Base-by-base conservation (phyloP, 257 asterid species). In the Solanum pinnatisectum region DNA sequence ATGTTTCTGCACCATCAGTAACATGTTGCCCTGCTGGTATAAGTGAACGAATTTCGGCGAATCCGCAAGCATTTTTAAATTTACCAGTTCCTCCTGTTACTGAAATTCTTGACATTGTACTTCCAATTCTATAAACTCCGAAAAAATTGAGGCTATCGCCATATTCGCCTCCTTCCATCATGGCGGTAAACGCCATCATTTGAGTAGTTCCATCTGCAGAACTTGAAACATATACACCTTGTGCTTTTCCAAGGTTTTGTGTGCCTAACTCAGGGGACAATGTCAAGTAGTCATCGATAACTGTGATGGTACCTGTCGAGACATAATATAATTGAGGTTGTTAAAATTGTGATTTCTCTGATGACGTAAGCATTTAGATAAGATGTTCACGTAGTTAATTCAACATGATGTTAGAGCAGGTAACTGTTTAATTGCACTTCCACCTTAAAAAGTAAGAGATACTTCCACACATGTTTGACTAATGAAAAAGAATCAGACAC, bases 111-210 rank as follows among this genome's bases (percentile, higher is more conserved):
- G 94, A 92, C 92, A 89, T 90, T 60, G 92, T 78, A 32, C 94
- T 92, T 78, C 92, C 92, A 10, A 92, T 90, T 88, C 84, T 92
- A 88, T 91, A 92, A 32, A 92, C 93, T 65, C 94, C 94, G 25
- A 90, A 92, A 44, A 92, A 91, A 90, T 92, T 92, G 70, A 92
- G 89, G 88, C 90, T 89, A 74, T 92, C 94, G 30, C 94, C 94
- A 13, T 90, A 92, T 84, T 92, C 94, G 0, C 94, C 94, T 56
- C 94, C 94, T 89, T 92, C 93, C 90, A 92, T 84, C 94, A 92
- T 60, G 60, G 92, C 92, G 0, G 92, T 91, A 87, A 92, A 92
- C 13, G 91, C 89, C 94, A 92, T 92, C 94, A 92, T 91, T 85
- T 92, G 94, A 12, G 92, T 91, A 39, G 86, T 88, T 2, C 94